phyloP scores from a whole-genome alignment of 306 rosid species.

The Myrica gale region DNA sequence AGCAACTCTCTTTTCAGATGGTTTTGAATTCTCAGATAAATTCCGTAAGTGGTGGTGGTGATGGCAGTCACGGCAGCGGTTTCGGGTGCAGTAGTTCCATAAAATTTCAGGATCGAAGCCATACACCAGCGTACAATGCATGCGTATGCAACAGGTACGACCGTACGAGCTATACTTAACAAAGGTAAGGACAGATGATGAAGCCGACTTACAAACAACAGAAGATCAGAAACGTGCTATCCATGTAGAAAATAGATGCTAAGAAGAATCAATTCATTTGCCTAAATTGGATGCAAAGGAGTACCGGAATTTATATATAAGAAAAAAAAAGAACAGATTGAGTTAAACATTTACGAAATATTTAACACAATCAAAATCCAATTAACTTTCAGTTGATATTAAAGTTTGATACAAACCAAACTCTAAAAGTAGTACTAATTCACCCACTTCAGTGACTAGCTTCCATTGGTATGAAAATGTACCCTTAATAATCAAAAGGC shows the following conservation, averaged over 20 bases:
- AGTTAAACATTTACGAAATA: background rate
- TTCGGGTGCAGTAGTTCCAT: background rate
- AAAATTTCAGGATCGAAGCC: background rate
- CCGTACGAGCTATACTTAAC: background rate
- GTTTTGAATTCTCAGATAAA: too few species aligned
- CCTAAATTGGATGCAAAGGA: background rate
- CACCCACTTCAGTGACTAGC: background rate
- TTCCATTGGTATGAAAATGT: slow-evolving; percentile 12
- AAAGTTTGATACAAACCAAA: slow-evolving; percentile 5
- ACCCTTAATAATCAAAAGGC: slow-evolving; percentile 40
- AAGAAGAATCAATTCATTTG: background rate
- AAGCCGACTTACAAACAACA: background rate
- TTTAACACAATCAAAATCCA: slow-evolving; percentile 1
- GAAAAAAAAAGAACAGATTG: background rate
- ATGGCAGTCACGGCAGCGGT: background rate
- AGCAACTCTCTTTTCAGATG: too few species aligned
- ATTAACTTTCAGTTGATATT: background rate
- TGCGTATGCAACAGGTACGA: background rate
- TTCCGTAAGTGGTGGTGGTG: background rate
- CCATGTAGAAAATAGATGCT: background rate
- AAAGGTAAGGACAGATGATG: background rate
- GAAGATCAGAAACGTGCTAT: background rate
- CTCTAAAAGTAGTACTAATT: slow-evolving; percentile 11
- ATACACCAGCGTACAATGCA: background rate
- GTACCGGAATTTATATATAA: background rate